Conservation (phyloP, 129 eudicot species). For the Arctium lappa region DNA sequence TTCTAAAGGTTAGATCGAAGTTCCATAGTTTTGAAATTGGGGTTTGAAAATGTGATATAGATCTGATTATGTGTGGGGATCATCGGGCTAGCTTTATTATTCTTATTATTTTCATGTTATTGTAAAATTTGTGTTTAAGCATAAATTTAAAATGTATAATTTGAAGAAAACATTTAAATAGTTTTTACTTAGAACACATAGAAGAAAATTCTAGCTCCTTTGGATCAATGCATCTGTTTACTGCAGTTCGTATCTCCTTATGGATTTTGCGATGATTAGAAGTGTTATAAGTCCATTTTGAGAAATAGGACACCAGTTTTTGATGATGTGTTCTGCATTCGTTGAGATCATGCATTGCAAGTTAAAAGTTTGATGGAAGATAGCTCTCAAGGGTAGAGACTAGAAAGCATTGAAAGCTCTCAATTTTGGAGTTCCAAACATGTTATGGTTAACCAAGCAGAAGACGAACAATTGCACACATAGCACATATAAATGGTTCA, state of each 20-base stretch:
- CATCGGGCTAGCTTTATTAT: background rate
- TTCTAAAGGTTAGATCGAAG: background rate
- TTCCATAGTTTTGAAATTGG: background rate
- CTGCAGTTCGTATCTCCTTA: background rate
- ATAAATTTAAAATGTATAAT: background rate
- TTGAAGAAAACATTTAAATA: background rate
- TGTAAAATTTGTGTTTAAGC: background rate
- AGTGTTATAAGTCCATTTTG: background rate
- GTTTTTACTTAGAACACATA: background rate
- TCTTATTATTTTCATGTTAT: background rate
- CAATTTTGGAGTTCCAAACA: background rate
- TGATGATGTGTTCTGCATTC: background rate
- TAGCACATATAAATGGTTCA: background rate
- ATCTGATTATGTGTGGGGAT: background rate
- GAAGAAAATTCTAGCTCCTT: background rate
- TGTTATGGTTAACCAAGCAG: background rate
- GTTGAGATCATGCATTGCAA: background rate
- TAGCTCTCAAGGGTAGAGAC: background rate
- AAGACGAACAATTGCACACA: background rate
- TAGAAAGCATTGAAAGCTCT: background rate
- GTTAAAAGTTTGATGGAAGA: background rate
- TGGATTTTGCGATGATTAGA: background rate
- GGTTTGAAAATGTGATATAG: background rate
- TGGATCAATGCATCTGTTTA: background rate
- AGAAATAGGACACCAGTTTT: background rate